phyloP scores from a whole-genome alignment of 108 stramenopile genomes.

The Pseudonitzschia pungens region DNA sequence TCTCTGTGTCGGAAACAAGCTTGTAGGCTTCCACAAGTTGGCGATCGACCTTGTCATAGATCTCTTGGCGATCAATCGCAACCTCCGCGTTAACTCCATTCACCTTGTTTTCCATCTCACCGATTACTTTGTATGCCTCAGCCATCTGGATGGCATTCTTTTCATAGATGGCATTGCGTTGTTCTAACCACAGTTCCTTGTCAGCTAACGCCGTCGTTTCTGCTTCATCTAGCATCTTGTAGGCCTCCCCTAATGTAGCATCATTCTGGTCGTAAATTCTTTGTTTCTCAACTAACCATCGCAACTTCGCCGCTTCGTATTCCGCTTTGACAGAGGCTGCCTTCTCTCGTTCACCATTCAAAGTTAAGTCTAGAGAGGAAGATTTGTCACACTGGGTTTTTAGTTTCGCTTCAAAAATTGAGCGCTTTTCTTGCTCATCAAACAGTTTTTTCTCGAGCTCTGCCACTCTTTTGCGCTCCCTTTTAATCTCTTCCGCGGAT shows the following conservation, averaged over 20 bases:
- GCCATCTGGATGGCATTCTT: constrained; percentile 25
- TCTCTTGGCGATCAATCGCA: not conserved
- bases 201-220: not conserved
- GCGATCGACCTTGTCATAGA: not conserved
- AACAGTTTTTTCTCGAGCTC: not conserved
- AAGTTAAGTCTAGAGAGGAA: not conserved
- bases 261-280: constrained; percentile 2
- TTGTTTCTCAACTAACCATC: constrained; percentile 12
- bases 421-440: not conserved
- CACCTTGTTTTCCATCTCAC: constrained; percentile 21
- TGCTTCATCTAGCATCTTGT: constrained; percentile 1
- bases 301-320: not conserved
- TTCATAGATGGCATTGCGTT: constrained; percentile 4
- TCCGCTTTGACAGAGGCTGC: not conserved
- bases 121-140: constrained; percentile 35
- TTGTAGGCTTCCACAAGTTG: constrained; percentile 10
- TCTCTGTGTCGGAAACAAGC: constrained; percentile 1
- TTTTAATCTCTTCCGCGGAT: constrained; percentile 1
- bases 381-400: not conserved
- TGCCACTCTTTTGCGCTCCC: not conserved
- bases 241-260: not conserved
- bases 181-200: constrained; percentile 5
- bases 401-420: not conserved
- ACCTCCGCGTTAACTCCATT: not conserved
- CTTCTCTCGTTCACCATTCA: not conserved